These are phyloP conservation scores for Ogataea glucozyma DNA, from an alignment of 805 yeast species.

Conservation along the genomic window DNA sequence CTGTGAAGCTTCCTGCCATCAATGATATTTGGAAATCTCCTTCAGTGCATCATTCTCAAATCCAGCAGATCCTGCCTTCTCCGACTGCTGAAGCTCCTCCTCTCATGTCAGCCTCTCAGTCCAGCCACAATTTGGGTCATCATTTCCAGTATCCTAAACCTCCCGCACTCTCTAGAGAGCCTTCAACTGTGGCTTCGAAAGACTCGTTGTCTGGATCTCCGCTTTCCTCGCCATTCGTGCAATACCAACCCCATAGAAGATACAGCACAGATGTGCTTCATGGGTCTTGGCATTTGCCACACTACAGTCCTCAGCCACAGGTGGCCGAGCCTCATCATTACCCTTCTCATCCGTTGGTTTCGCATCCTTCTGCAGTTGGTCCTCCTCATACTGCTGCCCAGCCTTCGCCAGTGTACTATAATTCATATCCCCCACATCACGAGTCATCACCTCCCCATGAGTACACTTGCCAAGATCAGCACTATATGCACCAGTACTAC, in stretches of 20 bases:
- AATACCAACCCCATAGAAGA: conserved; percentile 6
- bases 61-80: conserved; percentile 1
- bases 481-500: conserved; percentile 11
- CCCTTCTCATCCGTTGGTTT: neutral
- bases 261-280: conserved; percentile 4
- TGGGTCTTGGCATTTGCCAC: neutral
- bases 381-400: no score
- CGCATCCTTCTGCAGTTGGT: no score
- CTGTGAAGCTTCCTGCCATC: conserved; percentile 72
- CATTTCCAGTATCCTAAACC: conserved; percentile 1
- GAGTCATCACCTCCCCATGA: neutral
- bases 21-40: conserved; percentile 79
- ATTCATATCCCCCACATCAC: neutral
- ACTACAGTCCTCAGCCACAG: conserved; percentile 2
- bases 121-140: neutral
- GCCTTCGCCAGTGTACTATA: conserved; percentile 2
- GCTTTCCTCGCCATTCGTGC: conserved; percentile 8
- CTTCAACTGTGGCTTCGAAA: conserved; percentile 4
- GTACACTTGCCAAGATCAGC: conserved; percentile 7
- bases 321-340: neutral
- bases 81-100: neutral
- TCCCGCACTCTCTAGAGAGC: neutral
- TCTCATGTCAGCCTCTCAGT: neutral
- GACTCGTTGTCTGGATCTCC: conserved; percentile 9
- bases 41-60: conserved; percentile 40